Percentiles rank a stretch among this genome's conserved stretches.
phyloP scores from a whole-genome alignment of 2,329 filamentous ascomycete species.

The Chaetomiaceae sp. region DNA sequence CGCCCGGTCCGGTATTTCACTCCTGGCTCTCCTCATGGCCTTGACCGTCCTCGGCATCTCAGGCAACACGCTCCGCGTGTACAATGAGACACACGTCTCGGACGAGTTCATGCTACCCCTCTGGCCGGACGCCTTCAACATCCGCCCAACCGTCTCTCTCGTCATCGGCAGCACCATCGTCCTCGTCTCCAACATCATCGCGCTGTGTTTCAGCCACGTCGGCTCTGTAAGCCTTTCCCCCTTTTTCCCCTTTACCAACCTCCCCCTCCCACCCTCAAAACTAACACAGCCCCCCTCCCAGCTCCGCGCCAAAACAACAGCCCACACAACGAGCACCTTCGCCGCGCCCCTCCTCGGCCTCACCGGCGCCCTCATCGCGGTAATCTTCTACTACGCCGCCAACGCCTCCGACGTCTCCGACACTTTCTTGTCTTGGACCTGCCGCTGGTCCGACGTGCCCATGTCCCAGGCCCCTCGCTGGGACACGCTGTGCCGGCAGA shows the following conservation, averaged over 20 bases:
- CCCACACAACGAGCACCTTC: conserved; percentile 38
- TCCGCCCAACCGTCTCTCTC: conserved; percentile 53
- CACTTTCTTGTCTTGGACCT: conserved; percentile 59
- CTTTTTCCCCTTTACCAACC: background rate
- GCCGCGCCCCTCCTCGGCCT: conserved; percentile 41
- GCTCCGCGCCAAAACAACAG: conserved; percentile 36
- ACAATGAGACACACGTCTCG: conserved; percentile 49
- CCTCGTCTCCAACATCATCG: conserved; percentile 43
- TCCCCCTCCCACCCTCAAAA: background rate
- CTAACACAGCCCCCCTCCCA: conserved; percentile 21
- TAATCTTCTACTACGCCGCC: conserved; percentile 54
- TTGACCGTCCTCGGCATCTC: conserved; percentile 52
- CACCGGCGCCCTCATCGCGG: conserved; percentile 46
- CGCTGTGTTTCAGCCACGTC: conserved; percentile 47
- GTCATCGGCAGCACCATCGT: conserved; percentile 50
- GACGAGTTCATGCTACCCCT: conserved; percentile 47
- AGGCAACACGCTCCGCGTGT: conserved; percentile 51
- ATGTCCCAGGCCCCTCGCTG: conserved; percentile 54
- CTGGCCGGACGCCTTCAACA: conserved; percentile 55
- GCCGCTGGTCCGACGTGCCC: conserved; percentile 52
- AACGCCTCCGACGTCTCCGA: conserved; percentile 49
- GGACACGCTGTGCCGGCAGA: conserved; percentile 53
- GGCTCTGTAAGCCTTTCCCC: conserved; percentile 40
- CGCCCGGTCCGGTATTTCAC: conserved; percentile 44
- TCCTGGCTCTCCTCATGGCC: conserved; percentile 47